Evolutionary conservation across 78 protist species (phyloP).

Genomic region (slime mould (Dictyostelium discoideum)): DNA sequence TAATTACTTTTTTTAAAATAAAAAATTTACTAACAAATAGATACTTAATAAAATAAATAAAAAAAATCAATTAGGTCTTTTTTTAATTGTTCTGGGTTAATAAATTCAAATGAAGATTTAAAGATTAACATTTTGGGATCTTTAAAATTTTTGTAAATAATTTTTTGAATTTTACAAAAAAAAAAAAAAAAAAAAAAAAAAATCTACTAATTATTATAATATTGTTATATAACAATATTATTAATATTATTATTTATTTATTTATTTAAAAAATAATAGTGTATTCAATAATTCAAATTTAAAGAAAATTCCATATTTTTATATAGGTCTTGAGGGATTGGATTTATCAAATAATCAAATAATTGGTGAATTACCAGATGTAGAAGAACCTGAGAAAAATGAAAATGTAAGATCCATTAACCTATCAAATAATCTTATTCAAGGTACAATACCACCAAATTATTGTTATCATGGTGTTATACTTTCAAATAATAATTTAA

Average conservation of each 20-base stretch:
- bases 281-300: not conserved
- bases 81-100: not conserved
- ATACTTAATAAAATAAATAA: not conserved
- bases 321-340: not conserved
- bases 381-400: not conserved
- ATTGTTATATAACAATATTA: too few relatives aligned
- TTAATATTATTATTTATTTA: too few relatives aligned
- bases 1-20: too few relatives aligned
- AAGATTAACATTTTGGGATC: not conserved
- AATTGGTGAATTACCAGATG: not conserved
- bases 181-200: too few relatives aligned
- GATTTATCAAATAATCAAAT: not conserved
- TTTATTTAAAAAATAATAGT: not conserved
- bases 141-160: not conserved
- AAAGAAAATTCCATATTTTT: not conserved
- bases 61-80: not conserved
- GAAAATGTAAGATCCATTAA: not conserved
- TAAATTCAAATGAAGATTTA: not conserved
- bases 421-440: not conserved
- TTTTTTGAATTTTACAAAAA: not conserved
- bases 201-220: too few relatives aligned
- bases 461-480: not conserved
- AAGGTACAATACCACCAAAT: not conserved
- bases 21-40: too few relatives aligned
- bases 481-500: not conserved